A percentile compares a stretch with the other conserved stretches of the same genome.
Conservation (phyloP, 2,329 filamentous ascomycete species). For the Eutypa lata region DNA sequence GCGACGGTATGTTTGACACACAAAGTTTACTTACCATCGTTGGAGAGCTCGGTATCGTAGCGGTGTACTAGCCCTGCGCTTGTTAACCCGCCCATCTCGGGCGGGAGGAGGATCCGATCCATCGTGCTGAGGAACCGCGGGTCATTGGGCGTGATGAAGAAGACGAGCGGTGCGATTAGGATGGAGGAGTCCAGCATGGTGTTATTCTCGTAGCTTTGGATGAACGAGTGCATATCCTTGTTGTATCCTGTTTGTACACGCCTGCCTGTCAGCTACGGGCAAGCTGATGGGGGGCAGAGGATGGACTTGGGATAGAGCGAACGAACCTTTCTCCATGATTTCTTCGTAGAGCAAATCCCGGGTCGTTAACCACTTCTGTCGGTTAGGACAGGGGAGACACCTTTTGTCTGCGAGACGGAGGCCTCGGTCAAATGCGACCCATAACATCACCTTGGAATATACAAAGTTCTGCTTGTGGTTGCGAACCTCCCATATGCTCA, state of each 20-base stretch:
- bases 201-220: constrained; percentile 72
- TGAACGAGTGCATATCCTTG: constrained; percentile 63
- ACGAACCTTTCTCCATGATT: constrained; percentile 66
- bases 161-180: constrained; percentile 73
- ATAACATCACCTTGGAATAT: constrained; percentile 81
- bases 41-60: constrained; percentile 65
- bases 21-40: constrained; percentile 61
- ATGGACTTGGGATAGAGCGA: no score
- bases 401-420: constrained; percentile 72
- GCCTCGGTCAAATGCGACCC: constrained; percentile 76
- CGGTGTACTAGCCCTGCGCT: constrained; percentile 73
- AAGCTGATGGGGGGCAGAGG: no score
- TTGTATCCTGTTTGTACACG: constrained; percentile 67
- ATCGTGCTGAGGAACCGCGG: constrained; percentile 71
- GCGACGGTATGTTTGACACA: no score
- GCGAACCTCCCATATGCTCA: constrained; percentile 82
- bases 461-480: constrained; percentile 74
- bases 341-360: constrained; percentile 70
- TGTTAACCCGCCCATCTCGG: constrained; percentile 72
- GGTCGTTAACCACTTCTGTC: constrained; percentile 61
- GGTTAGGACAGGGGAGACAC: constrained; percentile 70
- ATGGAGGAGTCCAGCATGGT: constrained; percentile 72
- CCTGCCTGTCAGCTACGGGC: no score
- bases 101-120: constrained; percentile 66
- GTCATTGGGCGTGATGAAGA: constrained; percentile 76